Base-by-base conservation (phyloP, 768 basidiomycete species). In the Russula dissimulans region DNA sequence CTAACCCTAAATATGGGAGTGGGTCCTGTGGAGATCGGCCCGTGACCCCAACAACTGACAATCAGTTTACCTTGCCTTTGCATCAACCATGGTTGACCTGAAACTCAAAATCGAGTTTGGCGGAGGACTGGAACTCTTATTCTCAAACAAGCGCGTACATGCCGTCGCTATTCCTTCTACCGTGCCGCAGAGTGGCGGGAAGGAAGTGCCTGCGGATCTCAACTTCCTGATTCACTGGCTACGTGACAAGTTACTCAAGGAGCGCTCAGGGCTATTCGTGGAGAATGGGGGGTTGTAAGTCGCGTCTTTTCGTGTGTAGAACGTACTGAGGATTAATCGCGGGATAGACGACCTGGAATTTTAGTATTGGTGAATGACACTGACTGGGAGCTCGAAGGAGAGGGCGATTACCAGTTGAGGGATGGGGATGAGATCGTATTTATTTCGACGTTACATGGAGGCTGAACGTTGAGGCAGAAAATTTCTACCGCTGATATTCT, bases 381-480 rank as follows among this genome's bases (percentile, higher is more conserved):
- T 4, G 61, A 62, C 38, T 64, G 56, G 56, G 57, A 62, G 4
- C 61, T 63, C 26, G 63, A 62, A 34, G 63, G 56, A 41, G 63
- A 64, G 46, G 61, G 60, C 4, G 61, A 48, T 9, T 63, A 64
- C 41, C 32, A 52, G 44, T 29, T 62, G 53, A 60, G 53, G 53
- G 56, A 58, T 36, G 78, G 81, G 0, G 97, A 99, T 70, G 91
- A 95, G 74, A 81, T 98, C 62, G 91, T 97, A 15, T 95, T 99
- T 71, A 98, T 99, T 61, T 95, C 92, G 22, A 97, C 95, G 0
- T 73, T 98, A 51, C 95, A 98, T 67, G 95, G 95, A 3, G 93
- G 94, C 56, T 95, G 31, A 59, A 59, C 44, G 34, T 36, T 4
- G 34, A 18, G 5, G 26, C n/a, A 8, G 5, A 38, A 38, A 7